Conservation (phyloP, 768 basidiomycete species). For the Termitomyces sp. region DNA sequence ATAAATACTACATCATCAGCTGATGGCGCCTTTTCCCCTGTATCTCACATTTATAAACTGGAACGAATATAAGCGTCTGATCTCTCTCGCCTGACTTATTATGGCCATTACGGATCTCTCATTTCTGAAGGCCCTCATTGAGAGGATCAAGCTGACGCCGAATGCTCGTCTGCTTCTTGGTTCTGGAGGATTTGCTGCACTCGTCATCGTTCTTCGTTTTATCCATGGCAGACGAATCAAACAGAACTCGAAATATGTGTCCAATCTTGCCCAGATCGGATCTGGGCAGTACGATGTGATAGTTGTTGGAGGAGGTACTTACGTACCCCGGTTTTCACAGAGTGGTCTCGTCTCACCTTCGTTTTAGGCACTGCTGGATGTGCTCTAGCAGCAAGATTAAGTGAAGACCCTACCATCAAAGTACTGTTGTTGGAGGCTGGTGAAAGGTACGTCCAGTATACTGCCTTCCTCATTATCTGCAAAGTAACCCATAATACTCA, state of each 20-base stretch:
- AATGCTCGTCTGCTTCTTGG: slow-evolving; percentile 11
- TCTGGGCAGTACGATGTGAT: slow-evolving; percentile 42
- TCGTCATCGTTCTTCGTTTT: slow-evolving; percentile 22
- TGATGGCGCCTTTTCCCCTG: slow-evolving; percentile 8
- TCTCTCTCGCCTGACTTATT: not conserved
- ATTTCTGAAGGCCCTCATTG: slow-evolving; percentile 1
- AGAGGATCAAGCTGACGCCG: slow-evolving; percentile 10
- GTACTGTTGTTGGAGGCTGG: slow-evolving; percentile 60
- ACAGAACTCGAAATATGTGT: slow-evolving; percentile 16
- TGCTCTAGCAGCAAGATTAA: slow-evolving; percentile 53
- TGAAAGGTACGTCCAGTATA: slow-evolving; percentile 38
- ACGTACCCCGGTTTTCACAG: not conserved
- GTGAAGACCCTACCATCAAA: slow-evolving; percentile 46
- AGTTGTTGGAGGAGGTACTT: slow-evolving; percentile 49
- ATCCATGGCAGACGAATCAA: slow-evolving; percentile 11
- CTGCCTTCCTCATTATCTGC: not conserved
- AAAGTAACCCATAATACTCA: slow-evolving; percentile 16
- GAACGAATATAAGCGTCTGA: not conserved
- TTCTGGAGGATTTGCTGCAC: slow-evolving; percentile 18
- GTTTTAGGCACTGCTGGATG: slow-evolving; percentile 55
- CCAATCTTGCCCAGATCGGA: slow-evolving; percentile 23
- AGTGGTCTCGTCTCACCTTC: not conserved
- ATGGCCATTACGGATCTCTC: slow-evolving; percentile 8
- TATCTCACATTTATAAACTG: not conserved
- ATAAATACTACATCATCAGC: not conserved